A percentile compares a stretch with the other conserved stretches of the same genome.
These are phyloP conservation scores for Pyricularia pennisetigena DNA, from an alignment of 2,329 filamentous ascomycete species.

Conservation along the genomic window DNA sequence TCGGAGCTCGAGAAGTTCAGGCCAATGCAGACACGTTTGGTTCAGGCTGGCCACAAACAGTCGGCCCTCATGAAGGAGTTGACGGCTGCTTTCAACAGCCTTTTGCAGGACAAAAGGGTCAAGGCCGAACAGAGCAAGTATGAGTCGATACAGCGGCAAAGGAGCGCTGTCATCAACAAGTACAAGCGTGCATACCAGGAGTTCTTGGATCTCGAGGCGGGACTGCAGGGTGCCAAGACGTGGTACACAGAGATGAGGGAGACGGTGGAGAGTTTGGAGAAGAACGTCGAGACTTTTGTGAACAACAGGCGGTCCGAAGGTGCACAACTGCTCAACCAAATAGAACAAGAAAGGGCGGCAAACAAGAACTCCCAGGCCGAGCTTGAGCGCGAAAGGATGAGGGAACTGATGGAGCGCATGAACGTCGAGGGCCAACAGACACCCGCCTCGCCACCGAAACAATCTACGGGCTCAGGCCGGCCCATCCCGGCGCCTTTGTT, in stretches of 20 bases:
- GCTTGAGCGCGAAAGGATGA: conserved; percentile 74
- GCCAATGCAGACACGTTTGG: conserved; percentile 79
- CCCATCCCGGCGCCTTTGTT: conserved; percentile 24
- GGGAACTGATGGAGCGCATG: conserved; percentile 91
- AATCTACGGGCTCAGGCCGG: conserved; percentile 20
- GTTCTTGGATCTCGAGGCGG: conserved; percentile 81
- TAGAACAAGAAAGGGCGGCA: conserved; percentile 66
- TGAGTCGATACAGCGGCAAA: conserved; percentile 75
- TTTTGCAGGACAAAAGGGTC: conserved; percentile 90
- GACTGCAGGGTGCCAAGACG: conserved; percentile 75
- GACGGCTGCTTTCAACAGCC: conserved; percentile 72
- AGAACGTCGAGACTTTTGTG: conserved; percentile 96
- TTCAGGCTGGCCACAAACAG: conserved; percentile 95
- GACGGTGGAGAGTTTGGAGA: conserved; percentile 80
- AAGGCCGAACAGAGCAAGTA: conserved; percentile 92
- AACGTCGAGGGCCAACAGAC: conserved; percentile 57
- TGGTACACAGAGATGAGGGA: conserved; percentile 97
- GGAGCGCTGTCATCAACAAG: conserved; percentile 68
- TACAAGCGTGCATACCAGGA: conserved; percentile 91
- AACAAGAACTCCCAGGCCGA: conserved; percentile 57
- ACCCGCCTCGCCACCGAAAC: conserved; percentile 23
- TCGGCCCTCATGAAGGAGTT: conserved; percentile 90
- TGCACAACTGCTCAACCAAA: conserved; percentile 77
- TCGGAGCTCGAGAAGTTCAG: conserved; percentile 96
- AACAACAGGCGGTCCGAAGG: conserved; percentile 90